phyloP scores from a whole-genome alignment of 2,329 filamentous ascomycete genomes.

The Ophiostoma sp. region DNA sequence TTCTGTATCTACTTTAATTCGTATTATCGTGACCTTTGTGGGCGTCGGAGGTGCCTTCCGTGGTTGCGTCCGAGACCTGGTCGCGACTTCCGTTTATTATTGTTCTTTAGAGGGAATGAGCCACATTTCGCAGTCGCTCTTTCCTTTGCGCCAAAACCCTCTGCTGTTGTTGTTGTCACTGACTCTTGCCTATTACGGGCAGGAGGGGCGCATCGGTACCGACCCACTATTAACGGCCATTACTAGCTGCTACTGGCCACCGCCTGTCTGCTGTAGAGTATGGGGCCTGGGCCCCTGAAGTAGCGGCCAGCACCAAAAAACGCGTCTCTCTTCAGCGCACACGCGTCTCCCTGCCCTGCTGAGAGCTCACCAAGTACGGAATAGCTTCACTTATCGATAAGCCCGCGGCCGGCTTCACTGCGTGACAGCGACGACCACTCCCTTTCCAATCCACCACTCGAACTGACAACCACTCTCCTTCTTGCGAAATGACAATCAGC shows the following conservation, averaged over 20 bases:
- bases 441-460: not conserved
- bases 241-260: not conserved
- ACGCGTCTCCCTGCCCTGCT: slow-evolving; percentile 15
- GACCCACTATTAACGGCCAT: not conserved
- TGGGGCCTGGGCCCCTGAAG: not conserved
- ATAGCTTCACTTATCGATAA: slow-evolving; percentile 11
- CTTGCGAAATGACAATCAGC: not conserved
- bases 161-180: slow-evolving; percentile 2
- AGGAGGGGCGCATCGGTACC: slow-evolving; percentile 7
- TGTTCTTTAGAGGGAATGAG: not conserved
- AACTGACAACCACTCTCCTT: not conserved
- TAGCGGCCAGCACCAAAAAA: slow-evolving; percentile 15
- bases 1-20: not conserved
- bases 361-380: not conserved
- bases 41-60: slow-evolving; percentile 9
- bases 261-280: not conserved
- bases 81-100: slow-evolving; percentile 11
- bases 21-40: not conserved
- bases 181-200: not conserved
- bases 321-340: slow-evolving; percentile 19
- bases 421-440: not conserved
- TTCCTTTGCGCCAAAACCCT: slow-evolving; percentile 11
- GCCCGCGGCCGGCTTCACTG: not conserved
- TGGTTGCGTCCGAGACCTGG: not conserved
- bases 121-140: not conserved